A percentile compares a stretch with the other conserved stretches of the same genome.
These are phyloP conservation scores for Amanita pallidorosea DNA, from an alignment of 768 basidiomycete species.

Conservation along the genomic window DNA sequence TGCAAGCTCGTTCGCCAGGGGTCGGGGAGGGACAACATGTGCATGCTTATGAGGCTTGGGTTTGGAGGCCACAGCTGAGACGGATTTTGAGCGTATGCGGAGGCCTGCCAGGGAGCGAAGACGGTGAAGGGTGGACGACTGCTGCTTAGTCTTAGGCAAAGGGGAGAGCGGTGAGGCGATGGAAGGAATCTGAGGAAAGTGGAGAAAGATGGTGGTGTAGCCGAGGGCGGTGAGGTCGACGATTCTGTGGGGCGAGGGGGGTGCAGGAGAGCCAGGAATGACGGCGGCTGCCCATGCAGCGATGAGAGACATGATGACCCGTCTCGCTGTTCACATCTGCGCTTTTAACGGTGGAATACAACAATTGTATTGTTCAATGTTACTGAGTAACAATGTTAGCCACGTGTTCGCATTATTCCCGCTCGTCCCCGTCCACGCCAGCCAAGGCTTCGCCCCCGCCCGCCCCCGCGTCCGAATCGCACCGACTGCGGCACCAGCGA, in stretches of 20 bases:
- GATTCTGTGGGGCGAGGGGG: slow-evolving; percentile 23
- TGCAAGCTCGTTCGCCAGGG: slow-evolving; percentile 55
- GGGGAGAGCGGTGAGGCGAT: slow-evolving; percentile 23
- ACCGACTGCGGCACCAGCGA: slow-evolving; percentile 59
- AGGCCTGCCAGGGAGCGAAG: slow-evolving; percentile 45
- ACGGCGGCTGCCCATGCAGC: slow-evolving; percentile 54
- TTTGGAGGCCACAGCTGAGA: background rate
- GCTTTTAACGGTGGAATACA: background rate
- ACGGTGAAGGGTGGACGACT: slow-evolving; percentile 24
- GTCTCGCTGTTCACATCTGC: background rate
- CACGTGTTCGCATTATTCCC: slow-evolving; percentile 3
- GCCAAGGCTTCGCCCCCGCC: slow-evolving; percentile 18
- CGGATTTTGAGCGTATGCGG: slow-evolving; percentile 19
- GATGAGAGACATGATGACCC: slow-evolving; percentile 28
- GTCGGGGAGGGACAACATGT: slow-evolving; percentile 29
- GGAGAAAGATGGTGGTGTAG: slow-evolving; percentile 58
- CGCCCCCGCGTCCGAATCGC: slow-evolving; percentile 66
- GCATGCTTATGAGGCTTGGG: slow-evolving; percentile 27
- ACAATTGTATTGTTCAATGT: too few species aligned
- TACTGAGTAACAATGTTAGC: too few species aligned
- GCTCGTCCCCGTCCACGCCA: slow-evolving; percentile 6
- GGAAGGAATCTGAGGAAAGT: slow-evolving; percentile 40
- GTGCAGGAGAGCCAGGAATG: slow-evolving; percentile 57
- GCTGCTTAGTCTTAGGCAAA: background rate
- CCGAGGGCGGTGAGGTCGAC: slow-evolving; percentile 52